Evolutionary conservation across 192 early-diverging fungal species (phyloP).

Genomic region (Rhizophlyctis rosea): DNA sequence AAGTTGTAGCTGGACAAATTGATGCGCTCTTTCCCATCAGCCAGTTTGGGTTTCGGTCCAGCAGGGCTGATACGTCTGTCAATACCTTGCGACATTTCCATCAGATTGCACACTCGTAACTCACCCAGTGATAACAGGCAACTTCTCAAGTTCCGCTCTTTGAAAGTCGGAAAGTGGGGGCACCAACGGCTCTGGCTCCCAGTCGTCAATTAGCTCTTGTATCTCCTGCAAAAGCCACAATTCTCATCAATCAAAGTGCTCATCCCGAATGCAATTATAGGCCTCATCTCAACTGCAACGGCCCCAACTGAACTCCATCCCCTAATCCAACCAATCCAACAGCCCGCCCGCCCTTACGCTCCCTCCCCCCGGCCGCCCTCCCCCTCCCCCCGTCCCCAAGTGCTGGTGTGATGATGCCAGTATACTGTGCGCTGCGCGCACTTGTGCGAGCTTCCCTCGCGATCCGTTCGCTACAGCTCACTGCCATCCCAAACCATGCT

Average conservation of each 20-base stretch:
- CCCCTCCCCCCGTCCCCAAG: no score
- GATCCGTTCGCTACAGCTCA: no score
- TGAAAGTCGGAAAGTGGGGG: slow-evolving; percentile 66
- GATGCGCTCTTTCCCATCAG: slow-evolving; percentile 59
- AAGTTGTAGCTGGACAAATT: slow-evolving; percentile 91
- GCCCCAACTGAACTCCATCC: neutral
- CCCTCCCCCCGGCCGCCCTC: no score
- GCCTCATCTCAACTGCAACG: neutral
- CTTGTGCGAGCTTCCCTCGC: no score
- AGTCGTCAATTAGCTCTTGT: slow-evolving; percentile 90
- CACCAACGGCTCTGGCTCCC: slow-evolving; percentile 94
- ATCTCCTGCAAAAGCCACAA: slow-evolving; percentile 65
- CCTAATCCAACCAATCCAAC: no score
- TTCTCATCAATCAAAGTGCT: neutral
- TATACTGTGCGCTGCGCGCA: no score
- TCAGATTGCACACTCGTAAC: neutral
- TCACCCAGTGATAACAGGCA: slow-evolving; percentile 67
- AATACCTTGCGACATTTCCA: neutral
- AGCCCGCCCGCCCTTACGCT: no score
- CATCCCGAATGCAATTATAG: neutral
- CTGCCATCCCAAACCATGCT: neutral
- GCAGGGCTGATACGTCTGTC: slow-evolving; percentile 25
- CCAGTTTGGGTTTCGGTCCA: slow-evolving; percentile 63
- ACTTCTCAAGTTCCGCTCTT: slow-evolving; percentile 67
- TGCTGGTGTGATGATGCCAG: no score